Percentiles rank a stretch among this genome's conserved stretches.
Conservation (phyloP, 345 rosid species). For the Melaleuca alternifolia region DNA sequence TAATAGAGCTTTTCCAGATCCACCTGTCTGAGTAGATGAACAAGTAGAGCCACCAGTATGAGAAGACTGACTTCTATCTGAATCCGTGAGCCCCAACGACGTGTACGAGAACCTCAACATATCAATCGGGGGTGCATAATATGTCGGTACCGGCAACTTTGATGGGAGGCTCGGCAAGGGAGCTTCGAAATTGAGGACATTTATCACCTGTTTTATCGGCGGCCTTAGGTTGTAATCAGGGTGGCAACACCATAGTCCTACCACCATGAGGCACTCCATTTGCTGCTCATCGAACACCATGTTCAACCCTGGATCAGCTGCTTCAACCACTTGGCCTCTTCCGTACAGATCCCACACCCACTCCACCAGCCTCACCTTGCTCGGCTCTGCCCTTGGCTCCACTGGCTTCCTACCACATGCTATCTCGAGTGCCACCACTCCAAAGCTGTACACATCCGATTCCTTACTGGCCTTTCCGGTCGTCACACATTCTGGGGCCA, state of each 20-base stretch:
- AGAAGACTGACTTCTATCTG: conserved; percentile 12
- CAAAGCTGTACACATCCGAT: conserved; percentile 45
- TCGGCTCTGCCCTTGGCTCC: conserved; percentile 10
- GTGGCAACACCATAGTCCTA: conserved; percentile 46
- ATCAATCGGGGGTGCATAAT: conserved; percentile 24
- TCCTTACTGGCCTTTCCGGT: conserved; percentile 33
- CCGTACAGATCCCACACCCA: conserved; percentile 50
- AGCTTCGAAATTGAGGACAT: conserved; percentile 30
- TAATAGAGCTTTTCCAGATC: conserved; percentile 8
- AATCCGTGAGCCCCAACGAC: conserved; percentile 3
- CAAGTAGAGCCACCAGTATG: conserved; percentile 3
- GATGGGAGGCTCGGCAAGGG: conserved; percentile 36
- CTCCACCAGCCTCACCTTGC: conserved; percentile 25
- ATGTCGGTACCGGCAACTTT: conserved; percentile 38
- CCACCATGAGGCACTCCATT: conserved; percentile 27
- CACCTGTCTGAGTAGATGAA: conserved; percentile 4
- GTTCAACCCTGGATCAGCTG: conserved; percentile 12
- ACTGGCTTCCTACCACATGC: conserved; percentile 32
- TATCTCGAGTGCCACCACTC: conserved; percentile 37
- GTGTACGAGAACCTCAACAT: conserved; percentile 6
- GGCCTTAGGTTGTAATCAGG: conserved; percentile 34
- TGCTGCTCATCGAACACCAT: conserved; percentile 18
- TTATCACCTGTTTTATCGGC: conserved; percentile 33
- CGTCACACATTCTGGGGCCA: conserved; percentile 27
- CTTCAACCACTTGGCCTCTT: conserved; percentile 8